Conservation (phyloP, 164 flowering plant genomes). For the Protea cynaroides region DNA sequence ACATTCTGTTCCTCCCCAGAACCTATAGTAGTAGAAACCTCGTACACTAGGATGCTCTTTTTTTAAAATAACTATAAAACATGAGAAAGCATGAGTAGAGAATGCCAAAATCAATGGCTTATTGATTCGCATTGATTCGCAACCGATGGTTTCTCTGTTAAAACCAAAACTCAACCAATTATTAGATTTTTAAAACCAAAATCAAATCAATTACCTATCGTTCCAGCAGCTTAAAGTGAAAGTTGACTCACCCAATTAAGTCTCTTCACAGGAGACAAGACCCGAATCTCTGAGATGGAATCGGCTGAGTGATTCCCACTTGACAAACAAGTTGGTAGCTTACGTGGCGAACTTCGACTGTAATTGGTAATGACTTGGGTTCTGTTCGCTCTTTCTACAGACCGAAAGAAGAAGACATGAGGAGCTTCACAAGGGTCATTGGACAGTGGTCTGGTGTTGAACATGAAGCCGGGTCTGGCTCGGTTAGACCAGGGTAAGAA, state of each 20-base stretch:
- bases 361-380: constrained; percentile 27
- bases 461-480: constrained; percentile 29
- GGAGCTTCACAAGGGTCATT: constrained; percentile 55
- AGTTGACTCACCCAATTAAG: constrained; percentile 13
- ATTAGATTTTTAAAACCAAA: too few relatives aligned
- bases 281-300: constrained; percentile 28
- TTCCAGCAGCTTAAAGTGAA: neutral
- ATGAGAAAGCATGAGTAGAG: too few relatives aligned
- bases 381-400: constrained; percentile 13
- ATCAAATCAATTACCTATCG: too few relatives aligned
- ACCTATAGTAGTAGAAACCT: too few relatives aligned
- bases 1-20: too few relatives aligned
- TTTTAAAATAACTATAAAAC: too few relatives aligned
- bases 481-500: constrained; percentile 42
- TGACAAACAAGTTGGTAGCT: constrained; percentile 28
- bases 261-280: constrained; percentile 26
- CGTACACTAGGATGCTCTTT: too few relatives aligned
- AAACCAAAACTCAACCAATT: too few relatives aligned
- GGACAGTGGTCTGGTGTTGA: constrained; percentile 35
- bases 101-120: neutral
- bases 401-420: constrained; percentile 48
- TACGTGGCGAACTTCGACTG: constrained; percentile 18
- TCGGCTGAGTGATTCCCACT: constrained; percentile 50
- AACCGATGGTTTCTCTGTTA: too few relatives aligned
- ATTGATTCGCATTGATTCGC: too few relatives aligned